These are phyloP conservation scores for Candida buenavistaensis DNA, from an alignment of 1,139 yeast species.

Conservation along the genomic window DNA sequence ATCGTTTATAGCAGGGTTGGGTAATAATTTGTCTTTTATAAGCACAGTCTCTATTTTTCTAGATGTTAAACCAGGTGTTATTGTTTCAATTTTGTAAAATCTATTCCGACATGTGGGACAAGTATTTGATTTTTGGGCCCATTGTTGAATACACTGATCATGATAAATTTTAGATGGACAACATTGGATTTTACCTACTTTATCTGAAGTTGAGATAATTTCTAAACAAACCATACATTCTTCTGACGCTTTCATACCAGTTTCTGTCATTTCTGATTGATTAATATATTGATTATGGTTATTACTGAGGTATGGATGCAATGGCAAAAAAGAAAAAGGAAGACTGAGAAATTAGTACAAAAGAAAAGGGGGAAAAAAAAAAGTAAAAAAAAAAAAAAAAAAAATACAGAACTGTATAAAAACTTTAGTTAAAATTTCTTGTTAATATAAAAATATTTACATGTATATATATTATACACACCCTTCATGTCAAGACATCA, in stretches of 20 bases:
- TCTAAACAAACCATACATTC: constrained; percentile 57
- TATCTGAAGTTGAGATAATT: constrained; percentile 18
- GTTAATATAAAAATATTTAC: too few relatives aligned
- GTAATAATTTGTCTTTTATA: constrained; percentile 33
- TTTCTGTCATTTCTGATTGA: neutral
- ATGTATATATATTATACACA: too few relatives aligned
- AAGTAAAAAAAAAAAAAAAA: constrained; percentile 1
- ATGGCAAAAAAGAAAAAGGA: constrained; percentile 2
- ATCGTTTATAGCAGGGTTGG: constrained; percentile 38
- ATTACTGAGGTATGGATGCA: neutral
- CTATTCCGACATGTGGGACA: constrained; percentile 54
- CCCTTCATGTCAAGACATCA: constrained; percentile 82
- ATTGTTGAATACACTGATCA: constrained; percentile 42
- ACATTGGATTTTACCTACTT: constrained; percentile 35
- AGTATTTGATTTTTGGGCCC: constrained; percentile 51
- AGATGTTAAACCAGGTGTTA: too few relatives aligned
- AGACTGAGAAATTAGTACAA: too few relatives aligned
- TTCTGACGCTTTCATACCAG: constrained; percentile 14
- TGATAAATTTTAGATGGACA: constrained; percentile 47
- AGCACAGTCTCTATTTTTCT: too few relatives aligned
- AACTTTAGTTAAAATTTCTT: too few relatives aligned
- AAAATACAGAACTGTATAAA: too few relatives aligned
- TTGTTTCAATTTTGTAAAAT: constrained; percentile 30
- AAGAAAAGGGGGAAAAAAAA: constrained; percentile 1
- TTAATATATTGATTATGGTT: neutral